These are phyloP conservation scores for Lumnitzera littorea DNA, from an alignment of 345 rosid species.

Conservation along the genomic window DNA sequence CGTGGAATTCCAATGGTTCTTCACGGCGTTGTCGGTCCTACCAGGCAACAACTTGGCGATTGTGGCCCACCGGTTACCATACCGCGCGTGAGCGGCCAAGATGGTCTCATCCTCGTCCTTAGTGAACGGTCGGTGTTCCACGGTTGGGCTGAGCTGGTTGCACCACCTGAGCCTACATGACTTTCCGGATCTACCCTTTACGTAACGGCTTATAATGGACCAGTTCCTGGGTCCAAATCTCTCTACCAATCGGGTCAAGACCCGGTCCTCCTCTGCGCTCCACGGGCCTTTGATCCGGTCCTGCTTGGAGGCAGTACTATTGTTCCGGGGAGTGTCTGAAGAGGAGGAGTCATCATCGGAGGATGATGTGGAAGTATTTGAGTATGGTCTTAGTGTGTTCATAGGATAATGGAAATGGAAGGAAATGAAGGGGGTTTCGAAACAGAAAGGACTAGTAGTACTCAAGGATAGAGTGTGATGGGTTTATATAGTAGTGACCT, in stretches of 20 bases:
- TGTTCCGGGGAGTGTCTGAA: constrained; percentile 30
- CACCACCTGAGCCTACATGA: constrained; percentile 56
- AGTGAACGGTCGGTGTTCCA: constrained; percentile 74
- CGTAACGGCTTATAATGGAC: constrained; percentile 44
- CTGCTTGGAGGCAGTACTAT: constrained; percentile 11
- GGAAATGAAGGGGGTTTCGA: too few species aligned
- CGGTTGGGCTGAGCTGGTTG: constrained; percentile 73
- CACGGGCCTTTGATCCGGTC: constrained; percentile 60
- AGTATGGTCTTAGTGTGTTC: too few species aligned
- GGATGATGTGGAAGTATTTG: constrained; percentile 25
- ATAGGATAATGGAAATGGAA: too few species aligned
- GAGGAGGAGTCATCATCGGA: constrained; percentile 38
- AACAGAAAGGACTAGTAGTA: not conserved
- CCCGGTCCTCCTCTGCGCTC: constrained; percentile 67
- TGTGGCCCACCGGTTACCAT: constrained; percentile 95
- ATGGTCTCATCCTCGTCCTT: constrained; percentile 77
- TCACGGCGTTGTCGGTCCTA: constrained; percentile 87
- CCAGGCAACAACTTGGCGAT: constrained; percentile 87
- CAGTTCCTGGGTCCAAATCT: constrained; percentile 49
- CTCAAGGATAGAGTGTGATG: not conserved
- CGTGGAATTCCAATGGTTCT: constrained; percentile 97
- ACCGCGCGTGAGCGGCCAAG: constrained; percentile 67
- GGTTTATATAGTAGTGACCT: too few species aligned
- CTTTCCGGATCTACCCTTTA: constrained; percentile 53
- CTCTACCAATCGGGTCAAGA: constrained; percentile 46